These are phyloP conservation scores for Setomelanomma holmii DNA, from an alignment of 2,329 filamentous ascomycete genomes.

Conservation along the genomic window DNA sequence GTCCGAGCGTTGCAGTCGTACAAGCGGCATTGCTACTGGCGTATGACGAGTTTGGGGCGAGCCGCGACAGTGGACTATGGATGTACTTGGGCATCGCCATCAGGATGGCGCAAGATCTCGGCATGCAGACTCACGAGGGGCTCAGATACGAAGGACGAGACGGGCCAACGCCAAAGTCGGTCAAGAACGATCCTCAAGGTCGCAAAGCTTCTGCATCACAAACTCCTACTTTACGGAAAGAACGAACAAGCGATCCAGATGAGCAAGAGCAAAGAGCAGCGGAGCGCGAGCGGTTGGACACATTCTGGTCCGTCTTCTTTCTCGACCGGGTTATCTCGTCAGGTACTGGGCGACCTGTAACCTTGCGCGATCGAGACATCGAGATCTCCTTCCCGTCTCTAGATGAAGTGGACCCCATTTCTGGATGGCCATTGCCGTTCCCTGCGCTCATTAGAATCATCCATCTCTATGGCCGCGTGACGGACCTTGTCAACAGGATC, in stretches of 20 bases:
- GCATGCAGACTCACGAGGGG: conserved; percentile 81
- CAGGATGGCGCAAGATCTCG: conserved; percentile 79
- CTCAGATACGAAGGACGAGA: conserved; percentile 65
- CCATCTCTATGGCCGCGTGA: conserved; percentile 83
- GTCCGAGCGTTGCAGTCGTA: conserved; percentile 81
- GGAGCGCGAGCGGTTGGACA: conserved; percentile 83
- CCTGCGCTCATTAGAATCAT: conserved; percentile 83
- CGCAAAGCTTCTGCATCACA: conserved; percentile 1
- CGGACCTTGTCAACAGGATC: conserved; percentile 84
- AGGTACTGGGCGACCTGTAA: conserved; percentile 83
- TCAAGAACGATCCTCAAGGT: conserved; percentile 50
- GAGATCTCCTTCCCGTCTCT: conserved; percentile 74
- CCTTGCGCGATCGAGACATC: conserved; percentile 82
- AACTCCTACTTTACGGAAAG: conserved; percentile 57
- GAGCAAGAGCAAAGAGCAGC: conserved; percentile 66
- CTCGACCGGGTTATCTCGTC: conserved; percentile 87
- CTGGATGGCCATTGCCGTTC: conserved; percentile 78
- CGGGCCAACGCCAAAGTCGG: conserved; percentile 63
- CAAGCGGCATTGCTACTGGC: conserved; percentile 85
- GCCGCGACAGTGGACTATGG: conserved; percentile 89
- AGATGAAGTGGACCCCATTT: conserved; percentile 59
- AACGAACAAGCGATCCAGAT: conserved; percentile 42
- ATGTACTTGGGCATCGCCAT: conserved; percentile 92
- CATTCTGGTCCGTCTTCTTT: conserved; percentile 90
- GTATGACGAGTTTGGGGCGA: conserved; percentile 87